These are phyloP conservation scores for Tremella fuciformis DNA, from an alignment of 768 basidiomycete genomes.

Conservation along the genomic window DNA sequence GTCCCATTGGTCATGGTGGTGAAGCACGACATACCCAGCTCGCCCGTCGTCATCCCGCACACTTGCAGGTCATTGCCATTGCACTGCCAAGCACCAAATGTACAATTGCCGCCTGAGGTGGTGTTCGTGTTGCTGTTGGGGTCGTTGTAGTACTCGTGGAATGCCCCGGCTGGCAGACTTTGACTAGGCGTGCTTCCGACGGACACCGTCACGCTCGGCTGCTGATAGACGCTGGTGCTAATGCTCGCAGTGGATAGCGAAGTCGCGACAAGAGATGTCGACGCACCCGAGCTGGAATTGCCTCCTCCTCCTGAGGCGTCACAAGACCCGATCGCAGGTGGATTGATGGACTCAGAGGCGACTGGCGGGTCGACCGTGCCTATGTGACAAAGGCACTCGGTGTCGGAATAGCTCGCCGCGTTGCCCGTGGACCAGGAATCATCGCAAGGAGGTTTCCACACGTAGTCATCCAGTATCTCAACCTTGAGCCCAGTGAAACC, in stretches of 20 bases:
- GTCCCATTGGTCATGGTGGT: too few relatives aligned
- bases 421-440: not conserved
- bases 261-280: too few relatives aligned
- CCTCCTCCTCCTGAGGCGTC: not conserved
- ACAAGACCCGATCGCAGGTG: not conserved
- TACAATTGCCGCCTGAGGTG: not conserved
- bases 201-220: too few relatives aligned
- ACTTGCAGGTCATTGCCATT: not conserved
- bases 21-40: too few relatives aligned
- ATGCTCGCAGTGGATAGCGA: too few relatives aligned
- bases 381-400: not conserved
- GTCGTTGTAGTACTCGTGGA: constrained; percentile 1
- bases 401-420: not conserved
- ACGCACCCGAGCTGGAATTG: too few relatives aligned
- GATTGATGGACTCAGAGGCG: not conserved
- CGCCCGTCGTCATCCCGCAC: not conserved
- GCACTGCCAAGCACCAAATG: constrained; percentile 2
- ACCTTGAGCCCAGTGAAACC: not conserved
- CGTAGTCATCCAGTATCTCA: not conserved
- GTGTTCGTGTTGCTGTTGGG: too few relatives aligned
- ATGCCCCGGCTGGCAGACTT: not conserved
- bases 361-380: not conserved
- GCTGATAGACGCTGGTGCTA: too few relatives aligned
- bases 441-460: constrained; percentile 1
- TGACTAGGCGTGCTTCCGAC: too few relatives aligned